A percentile compares a stretch with the other conserved stretches of the same genome.
These are phyloP conservation scores for Lanmaoa pseudosensibilis DNA, from an alignment of 768 basidiomycete genomes.

Conservation along the genomic window DNA sequence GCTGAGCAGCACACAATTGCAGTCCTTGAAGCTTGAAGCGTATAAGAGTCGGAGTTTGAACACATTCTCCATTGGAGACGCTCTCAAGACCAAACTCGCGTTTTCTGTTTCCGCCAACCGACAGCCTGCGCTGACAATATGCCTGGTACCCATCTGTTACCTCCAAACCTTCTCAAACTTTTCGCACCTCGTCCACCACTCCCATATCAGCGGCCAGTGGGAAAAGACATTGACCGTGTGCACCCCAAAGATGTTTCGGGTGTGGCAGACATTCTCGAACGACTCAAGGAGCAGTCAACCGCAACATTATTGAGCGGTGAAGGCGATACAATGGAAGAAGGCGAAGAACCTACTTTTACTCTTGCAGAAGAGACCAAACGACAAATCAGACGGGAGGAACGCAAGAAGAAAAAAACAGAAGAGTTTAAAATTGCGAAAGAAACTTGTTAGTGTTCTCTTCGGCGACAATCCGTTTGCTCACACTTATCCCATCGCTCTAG, in stretches of 20 bases:
- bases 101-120: conserved; percentile 9
- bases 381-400: conserved; percentile 73
- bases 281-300: conserved; percentile 77
- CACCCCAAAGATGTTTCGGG: conserved; percentile 68
- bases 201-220: conserved; percentile 82
- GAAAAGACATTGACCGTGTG: conserved; percentile 77
- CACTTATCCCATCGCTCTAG: conserved; percentile 42
- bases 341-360: conserved; percentile 78
- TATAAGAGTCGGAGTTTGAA: conserved; percentile 33
- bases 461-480: neutral
- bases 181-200: conserved; percentile 93
- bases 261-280: conserved; percentile 71
- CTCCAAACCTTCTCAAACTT: conserved; percentile 94
- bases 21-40: neutral
- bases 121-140: conserved; percentile 27
- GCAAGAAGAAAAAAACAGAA: conserved; percentile 73
- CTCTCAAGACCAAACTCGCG: neutral
- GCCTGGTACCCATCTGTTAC: conserved; percentile 84
- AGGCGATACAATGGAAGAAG: conserved; percentile 76
- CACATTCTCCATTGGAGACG: conserved; percentile 8
- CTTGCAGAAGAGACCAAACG: conserved; percentile 82
- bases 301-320: conserved; percentile 60
- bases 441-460: conserved; percentile 62
- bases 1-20: conserved; percentile 4
- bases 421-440: conserved; percentile 81